Evolutionary conservation across 371 early-diverging fungal genomes (phyloP).

Genomic region (Mucor lusitanicus): DNA sequence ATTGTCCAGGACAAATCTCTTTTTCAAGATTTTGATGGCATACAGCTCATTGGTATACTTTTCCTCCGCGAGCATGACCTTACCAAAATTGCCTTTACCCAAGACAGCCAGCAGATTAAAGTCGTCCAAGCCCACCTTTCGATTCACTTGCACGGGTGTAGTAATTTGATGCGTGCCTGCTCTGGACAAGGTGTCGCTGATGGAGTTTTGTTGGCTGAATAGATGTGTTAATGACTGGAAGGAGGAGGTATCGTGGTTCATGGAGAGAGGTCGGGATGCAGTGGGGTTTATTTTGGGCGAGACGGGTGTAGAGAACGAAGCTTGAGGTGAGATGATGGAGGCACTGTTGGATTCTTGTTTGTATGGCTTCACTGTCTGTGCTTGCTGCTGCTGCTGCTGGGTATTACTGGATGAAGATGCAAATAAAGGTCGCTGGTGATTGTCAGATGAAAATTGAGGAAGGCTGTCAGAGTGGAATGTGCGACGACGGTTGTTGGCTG

Average conservation of each 20-base stretch:
- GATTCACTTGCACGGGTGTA: slow-evolving; percentile 33
- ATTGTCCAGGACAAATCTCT: slow-evolving; percentile 89
- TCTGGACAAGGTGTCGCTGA: slow-evolving; percentile 6
- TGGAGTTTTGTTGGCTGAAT: slow-evolving; percentile 11
- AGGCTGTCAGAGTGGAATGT: slow-evolving; percentile 20
- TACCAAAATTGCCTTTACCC: slow-evolving; percentile 97
- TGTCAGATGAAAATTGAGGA: slow-evolving; percentile 7
- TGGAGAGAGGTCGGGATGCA: slow-evolving; percentile 12
- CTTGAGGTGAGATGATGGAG: slow-evolving; percentile 3
- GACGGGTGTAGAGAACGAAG: slow-evolving; percentile 22
- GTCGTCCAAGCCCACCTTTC: slow-evolving; percentile 66
- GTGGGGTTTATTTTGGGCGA: slow-evolving; percentile 10
- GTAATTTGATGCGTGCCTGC: slow-evolving; percentile 16
- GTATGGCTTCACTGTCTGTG: background rate
- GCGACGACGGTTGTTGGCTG: slow-evolving; percentile 55
- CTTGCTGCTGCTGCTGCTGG: slow-evolving; percentile 5
- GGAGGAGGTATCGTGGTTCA: slow-evolving; percentile 14
- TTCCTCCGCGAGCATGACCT: slow-evolving; percentile 90
- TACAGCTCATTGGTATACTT: slow-evolving; percentile 75
- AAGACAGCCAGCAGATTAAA: slow-evolving; percentile 90
- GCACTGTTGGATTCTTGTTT: background rate
- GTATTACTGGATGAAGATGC: slow-evolving; percentile 18
- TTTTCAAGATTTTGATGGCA: slow-evolving; percentile 99
- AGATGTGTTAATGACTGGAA: slow-evolving; percentile 16
- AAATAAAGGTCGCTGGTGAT: slow-evolving; percentile 19